Evolutionary conservation across 129 eudicot genomes (phyloP).

Genomic region (sunflower (Helianthus annuus)): HanXRQr2.0-SUNRISE NC_035441.2:187351959-187352458

Average conservation of each 20-base stretch:
- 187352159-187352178: constrained; percentile 80
- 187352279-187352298: constrained; percentile 94
- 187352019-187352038: constrained; percentile 23
- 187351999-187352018: constrained; percentile 20
- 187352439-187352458: constrained; percentile 89
- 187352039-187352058: constrained; percentile 75
- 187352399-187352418: constrained; percentile 86
- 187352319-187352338: constrained; percentile 95
- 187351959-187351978: constrained; percentile 81
- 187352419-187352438: constrained; percentile 93
- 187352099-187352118: constrained; percentile 89
- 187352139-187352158: constrained; percentile 94
- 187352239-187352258: constrained; percentile 91
- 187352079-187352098: constrained; percentile 82
- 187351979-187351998: constrained; percentile 40
- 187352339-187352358: constrained; percentile 98
- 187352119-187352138: constrained; percentile 95
- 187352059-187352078: constrained; percentile 73
- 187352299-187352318: constrained; percentile 98
- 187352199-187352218: constrained; percentile 94
- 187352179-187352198: constrained; percentile 86
- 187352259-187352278: constrained; percentile 89
- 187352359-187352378: constrained; percentile 97
- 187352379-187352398: constrained; percentile 85
- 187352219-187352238: constrained; percentile 94